Percentiles rank a stretch among this genome's conserved stretches.
Evolutionary conservation across 331 rosid species (phyloP).

Genomic region (Pyrus hybrid): DNA sequence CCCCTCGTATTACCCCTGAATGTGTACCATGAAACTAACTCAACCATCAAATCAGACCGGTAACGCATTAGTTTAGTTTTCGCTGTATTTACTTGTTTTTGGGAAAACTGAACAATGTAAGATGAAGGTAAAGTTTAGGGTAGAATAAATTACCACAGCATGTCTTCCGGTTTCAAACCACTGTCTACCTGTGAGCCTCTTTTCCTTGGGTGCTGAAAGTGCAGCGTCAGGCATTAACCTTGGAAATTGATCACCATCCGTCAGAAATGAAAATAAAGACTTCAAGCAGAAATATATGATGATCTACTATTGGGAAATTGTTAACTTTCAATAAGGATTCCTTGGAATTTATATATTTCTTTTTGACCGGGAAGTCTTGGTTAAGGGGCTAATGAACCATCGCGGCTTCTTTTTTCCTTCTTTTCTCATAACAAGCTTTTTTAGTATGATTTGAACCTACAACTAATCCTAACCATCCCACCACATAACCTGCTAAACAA

Average conservation of each 20-base stretch:
- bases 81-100: not conserved
- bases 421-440: not conserved
- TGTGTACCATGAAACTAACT: not conserved
- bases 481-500: not conserved
- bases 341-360: not conserved
- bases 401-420: not conserved
- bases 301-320: not conserved
- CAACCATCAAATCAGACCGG: not conserved
- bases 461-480: not conserved
- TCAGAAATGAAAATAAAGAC: not conserved
- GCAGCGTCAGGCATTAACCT: conserved; percentile 95
- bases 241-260: conserved; percentile 18
- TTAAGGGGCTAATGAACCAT: not conserved
- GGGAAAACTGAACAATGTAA: not conserved
- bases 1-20: not conserved
- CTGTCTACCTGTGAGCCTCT: conserved; percentile 86
- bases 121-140: not conserved
- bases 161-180: conserved; percentile 97
- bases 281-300: not conserved
- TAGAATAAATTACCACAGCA: conserved; percentile 33
- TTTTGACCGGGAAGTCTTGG: not conserved
- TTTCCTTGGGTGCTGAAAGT: conserved; percentile 81
- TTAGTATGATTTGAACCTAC: not conserved
- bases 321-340: not conserved
- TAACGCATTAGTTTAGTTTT: not conserved